A percentile compares a stretch with the other conserved stretches of the same genome.
Conservation (phyloP, 2,329 filamentous ascomycete genomes). For the Colletotrichum simmondsii region DNA sequence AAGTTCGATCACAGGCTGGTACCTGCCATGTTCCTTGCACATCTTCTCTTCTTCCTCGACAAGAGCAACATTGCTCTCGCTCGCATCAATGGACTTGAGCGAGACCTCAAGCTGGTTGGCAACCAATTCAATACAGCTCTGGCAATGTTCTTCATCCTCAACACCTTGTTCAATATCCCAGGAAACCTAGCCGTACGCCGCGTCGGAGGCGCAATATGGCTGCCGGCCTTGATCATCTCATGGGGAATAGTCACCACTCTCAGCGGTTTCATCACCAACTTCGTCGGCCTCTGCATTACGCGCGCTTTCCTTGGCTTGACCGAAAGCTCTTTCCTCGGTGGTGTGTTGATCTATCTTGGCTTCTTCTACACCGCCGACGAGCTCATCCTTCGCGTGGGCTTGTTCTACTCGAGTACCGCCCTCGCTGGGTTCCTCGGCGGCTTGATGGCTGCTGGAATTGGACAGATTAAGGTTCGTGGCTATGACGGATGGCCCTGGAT, state of each 20-base stretch:
- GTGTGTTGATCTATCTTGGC: constrained; percentile 39
- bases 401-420: constrained; percentile 38
- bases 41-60: constrained; percentile 35
- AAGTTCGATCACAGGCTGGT: constrained; percentile 33
- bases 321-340: constrained; percentile 39
- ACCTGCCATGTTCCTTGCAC: constrained; percentile 26
- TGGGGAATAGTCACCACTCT: constrained; percentile 38
- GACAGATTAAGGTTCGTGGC: constrained; percentile 7
- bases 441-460: constrained; percentile 25
- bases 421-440: constrained; percentile 33
- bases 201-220: constrained; percentile 36
- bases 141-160: constrained; percentile 38
- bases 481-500: constrained; percentile 36
- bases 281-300: constrained; percentile 36
- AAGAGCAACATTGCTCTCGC: constrained; percentile 35
- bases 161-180: constrained; percentile 39
- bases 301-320: constrained; percentile 38
- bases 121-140: constrained; percentile 37
- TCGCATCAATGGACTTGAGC: constrained; percentile 35
- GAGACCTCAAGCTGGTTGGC: constrained; percentile 16
- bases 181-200: constrained; percentile 38
- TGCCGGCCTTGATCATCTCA: constrained; percentile 35
- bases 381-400: constrained; percentile 37
- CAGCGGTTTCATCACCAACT: constrained; percentile 38
- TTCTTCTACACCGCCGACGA: constrained; percentile 40